phyloP scores from a whole-genome alignment of 208 protist genomes.

The Acanthamoeba sp. region DNA sequence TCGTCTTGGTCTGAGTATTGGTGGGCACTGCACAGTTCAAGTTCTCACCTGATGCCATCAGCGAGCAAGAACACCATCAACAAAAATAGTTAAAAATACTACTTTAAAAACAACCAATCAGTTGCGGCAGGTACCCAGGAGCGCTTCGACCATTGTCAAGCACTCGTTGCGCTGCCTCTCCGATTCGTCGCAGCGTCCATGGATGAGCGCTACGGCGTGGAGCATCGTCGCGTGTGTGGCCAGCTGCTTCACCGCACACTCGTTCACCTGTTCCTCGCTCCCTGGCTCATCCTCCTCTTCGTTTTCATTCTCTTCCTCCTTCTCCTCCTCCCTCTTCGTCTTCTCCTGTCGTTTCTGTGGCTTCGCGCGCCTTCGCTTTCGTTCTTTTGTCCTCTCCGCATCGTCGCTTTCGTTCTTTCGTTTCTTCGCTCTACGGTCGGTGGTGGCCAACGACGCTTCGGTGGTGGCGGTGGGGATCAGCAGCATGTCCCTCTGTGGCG shows the following conservation, averaged over 20 bases:
- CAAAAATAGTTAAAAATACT: too few species aligned
- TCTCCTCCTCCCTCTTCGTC: too few species aligned
- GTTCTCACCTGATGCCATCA: neutral
- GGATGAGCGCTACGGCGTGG: too few species aligned
- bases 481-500: neutral
- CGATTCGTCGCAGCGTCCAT: neutral
- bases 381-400: neutral
- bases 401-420: too few species aligned
- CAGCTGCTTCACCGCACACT: neutral
- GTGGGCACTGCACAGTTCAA: neutral
- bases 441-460: neutral
- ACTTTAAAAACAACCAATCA: too few species aligned
- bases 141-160: too few species aligned
- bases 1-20: neutral
- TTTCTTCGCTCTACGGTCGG: too few species aligned
- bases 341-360: neutral
- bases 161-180: neutral
- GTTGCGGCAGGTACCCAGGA: too few species aligned
- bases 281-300: neutral
- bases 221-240: too few species aligned
- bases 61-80: too few species aligned
- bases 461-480: neutral
- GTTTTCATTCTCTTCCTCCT: neutral
- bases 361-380: neutral
- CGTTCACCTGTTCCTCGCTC: neutral